Percentiles rank a stretch among this genome's conserved stretches.
Evolutionary conservation across 2,329 filamentous ascomycete species (phyloP).

Genomic region (Nigrospora sphaerica): DNA sequence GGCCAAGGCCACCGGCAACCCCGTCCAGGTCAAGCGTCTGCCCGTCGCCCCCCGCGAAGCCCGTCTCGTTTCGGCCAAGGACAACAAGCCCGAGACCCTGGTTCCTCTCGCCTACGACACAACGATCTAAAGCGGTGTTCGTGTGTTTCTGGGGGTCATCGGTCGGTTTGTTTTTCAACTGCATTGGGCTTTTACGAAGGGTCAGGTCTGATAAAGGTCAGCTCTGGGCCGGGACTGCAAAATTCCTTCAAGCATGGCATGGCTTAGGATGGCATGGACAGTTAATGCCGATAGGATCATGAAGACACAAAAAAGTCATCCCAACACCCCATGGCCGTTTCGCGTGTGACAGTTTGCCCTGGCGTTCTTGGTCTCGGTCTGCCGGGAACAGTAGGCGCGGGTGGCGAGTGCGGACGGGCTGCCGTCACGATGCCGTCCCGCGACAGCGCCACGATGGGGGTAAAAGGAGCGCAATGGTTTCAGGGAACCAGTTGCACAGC

Average conservation of each 20-base stretch:
- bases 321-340: neutral
- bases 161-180: constrained; percentile 22
- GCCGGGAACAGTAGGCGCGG: too few relatives aligned
- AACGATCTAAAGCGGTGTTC: constrained; percentile 65
- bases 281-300: constrained; percentile 2
- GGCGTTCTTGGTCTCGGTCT: too few relatives aligned
- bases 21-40: constrained; percentile 89
- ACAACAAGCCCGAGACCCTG: constrained; percentile 86
- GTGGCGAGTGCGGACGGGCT: too few relatives aligned
- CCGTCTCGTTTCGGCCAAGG: constrained; percentile 70
- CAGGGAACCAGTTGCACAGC: too few relatives aligned
- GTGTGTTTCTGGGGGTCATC: constrained; percentile 18
- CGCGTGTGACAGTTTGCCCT: too few relatives aligned
- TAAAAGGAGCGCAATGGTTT: too few relatives aligned
- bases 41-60: constrained; percentile 73
- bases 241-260: constrained; percentile 1
- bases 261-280: neutral
- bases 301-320: constrained; percentile 2
- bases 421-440: too few relatives aligned
- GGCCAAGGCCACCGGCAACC: constrained; percentile 83
- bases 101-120: constrained; percentile 95
- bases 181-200: constrained; percentile 18
- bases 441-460: too few relatives aligned
- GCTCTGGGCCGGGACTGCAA: neutral
- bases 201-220: neutral